Evolutionary conservation across 192 early-diverging fungal genomes (phyloP), one percentile per base, ranked within the genome.

Genomic region (Gonapodya prolifera): DNA sequence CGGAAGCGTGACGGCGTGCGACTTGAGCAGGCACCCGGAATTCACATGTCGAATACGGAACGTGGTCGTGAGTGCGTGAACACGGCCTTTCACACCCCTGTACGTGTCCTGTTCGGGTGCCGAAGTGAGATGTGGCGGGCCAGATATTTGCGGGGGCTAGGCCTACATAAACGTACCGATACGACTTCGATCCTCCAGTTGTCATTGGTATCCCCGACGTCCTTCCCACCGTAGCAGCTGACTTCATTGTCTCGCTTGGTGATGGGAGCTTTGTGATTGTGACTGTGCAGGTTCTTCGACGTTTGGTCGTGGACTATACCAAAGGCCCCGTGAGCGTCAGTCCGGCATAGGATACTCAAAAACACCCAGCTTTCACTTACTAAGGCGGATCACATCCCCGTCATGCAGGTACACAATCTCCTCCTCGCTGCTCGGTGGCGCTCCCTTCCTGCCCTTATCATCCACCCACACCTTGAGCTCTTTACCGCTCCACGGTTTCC

Each of bases 161-260:
- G n/a, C n/a, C n/a, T n/a, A n/a, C 13, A 32, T 45, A 1, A 45
- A 75, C 34, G 2, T 74, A 36, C 94, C 28, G 94, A 89, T 0
- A 94, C 89, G 34, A 92, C 80, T 82, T 98, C 94, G 8, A 99
- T 80, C 8, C 83, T 84, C 97, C 97, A 99, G 79, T 95, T 89
- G 80, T 99, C 97, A 78, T 96, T 95, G 2, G 80, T 29, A 83
- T 99, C 96, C 17, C 88, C 86, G 29, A 91, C 78, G 0, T 85
- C 87, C 1, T 83, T 79, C 78, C 91, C 90, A 69, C 98, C 96
- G 80, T 98, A 98, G 29, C 91, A 91, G 77, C 90, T 91, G 35
- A 98, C 95, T 87, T 99, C 98, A 85, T 90, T 91, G 35, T 95
- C 88, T 1, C 81, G 78, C 8, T 81, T 90, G 1, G 93, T 92